These are phyloP conservation scores for Fusarium napiforme DNA, from an alignment of 2,329 filamentous ascomycete genomes.

Conservation along the genomic window DNA sequence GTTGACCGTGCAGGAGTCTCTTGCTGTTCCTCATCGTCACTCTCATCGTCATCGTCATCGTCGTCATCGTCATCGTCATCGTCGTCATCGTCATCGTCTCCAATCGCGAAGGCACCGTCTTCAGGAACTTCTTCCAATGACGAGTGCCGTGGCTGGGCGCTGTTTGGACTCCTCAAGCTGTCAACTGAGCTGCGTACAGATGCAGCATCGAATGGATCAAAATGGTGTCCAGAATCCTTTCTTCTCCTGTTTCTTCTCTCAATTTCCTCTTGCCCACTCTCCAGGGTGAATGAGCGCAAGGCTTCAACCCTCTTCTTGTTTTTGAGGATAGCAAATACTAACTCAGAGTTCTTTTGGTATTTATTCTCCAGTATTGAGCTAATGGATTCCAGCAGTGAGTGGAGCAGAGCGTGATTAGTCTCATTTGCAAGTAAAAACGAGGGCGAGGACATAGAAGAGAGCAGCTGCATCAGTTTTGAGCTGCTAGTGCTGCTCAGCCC, in stretches of 20 bases:
- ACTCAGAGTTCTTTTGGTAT: constrained; percentile 80
- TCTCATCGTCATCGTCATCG: constrained; percentile 60
- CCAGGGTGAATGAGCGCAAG: constrained; percentile 86
- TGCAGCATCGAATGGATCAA: constrained; percentile 60
- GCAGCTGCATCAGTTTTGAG: constrained; percentile 86
- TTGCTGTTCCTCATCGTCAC: constrained; percentile 60
- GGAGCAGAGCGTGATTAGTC: constrained; percentile 83
- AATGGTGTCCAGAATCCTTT: constrained; percentile 69
- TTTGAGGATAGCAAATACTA: constrained; percentile 82
- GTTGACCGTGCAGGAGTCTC: constrained; percentile 72
- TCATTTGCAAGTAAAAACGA: constrained; percentile 94
- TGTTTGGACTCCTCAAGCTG: constrained; percentile 70
- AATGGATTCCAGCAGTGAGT: constrained; percentile 86
- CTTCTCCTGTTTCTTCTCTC: constrained; percentile 78
- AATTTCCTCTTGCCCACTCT: constrained; percentile 91
- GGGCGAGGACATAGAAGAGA: constrained; percentile 91
- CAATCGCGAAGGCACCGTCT: constrained; percentile 86
- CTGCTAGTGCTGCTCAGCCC: constrained; percentile 79
- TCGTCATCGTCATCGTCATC: constrained; percentile 66
- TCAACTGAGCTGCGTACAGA: constrained; percentile 73
- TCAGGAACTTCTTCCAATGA: constrained; percentile 59
- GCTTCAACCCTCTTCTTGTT: constrained; percentile 87
- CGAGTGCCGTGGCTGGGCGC: constrained; percentile 38
- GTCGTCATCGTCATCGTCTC: constrained; percentile 70
- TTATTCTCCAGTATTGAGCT: constrained; percentile 92